Base-by-base conservation (phyloP, 768 basidiomycete species). In the Russula abietina region DNA sequence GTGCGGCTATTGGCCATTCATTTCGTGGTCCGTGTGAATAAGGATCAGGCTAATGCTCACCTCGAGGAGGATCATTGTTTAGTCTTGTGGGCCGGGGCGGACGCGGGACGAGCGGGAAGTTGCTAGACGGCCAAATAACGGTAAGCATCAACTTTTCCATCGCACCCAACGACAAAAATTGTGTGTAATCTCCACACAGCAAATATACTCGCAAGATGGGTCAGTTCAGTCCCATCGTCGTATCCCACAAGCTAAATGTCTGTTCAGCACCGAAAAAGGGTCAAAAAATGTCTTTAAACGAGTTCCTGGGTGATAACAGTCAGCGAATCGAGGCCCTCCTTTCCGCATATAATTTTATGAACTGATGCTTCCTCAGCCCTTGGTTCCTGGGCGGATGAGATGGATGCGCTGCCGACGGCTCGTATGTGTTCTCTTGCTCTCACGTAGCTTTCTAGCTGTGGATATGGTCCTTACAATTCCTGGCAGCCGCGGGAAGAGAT, bases 361-460 rank as follows among this genome's bases (percentile, higher is more conserved):
- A 55, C 60, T 55, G 59, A 55, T 66, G 52, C 65, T 57, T 38
- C 70, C 61, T 16, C 62, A 93, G 92, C 86, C 57, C 77, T 91
- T 57, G 96, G 93, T 70, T 95, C 92, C 72, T 99, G 97, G 97
- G 97, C 97, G 8, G 97, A 98, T 73, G 97, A 98, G 76, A 94
- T 98, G 92, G 95, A 97, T 68, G 70, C 81, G 33, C 82, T 98
- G 65, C 96, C 96, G 30, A 89, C 85, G 69, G 95, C 93, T 71
- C 96, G 96, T 98, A 78, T 78, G 94, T 80, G n/a, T 58, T 49
- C 55, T 58, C 56, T 28, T 51, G 51, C 39, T 58, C 46, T 64
- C 33, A 11, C 28, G 62, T 10, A 58, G 38, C 49, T 48, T 26
- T 26, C 19, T 24, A 16, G 22, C 19, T 4, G 39, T n/a, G 17